These are phyloP conservation scores for Marchantia paleacea DNA, from an alignment of 225 moss, liverwort and hornwort genomes.

Conservation along the genomic window DNA sequence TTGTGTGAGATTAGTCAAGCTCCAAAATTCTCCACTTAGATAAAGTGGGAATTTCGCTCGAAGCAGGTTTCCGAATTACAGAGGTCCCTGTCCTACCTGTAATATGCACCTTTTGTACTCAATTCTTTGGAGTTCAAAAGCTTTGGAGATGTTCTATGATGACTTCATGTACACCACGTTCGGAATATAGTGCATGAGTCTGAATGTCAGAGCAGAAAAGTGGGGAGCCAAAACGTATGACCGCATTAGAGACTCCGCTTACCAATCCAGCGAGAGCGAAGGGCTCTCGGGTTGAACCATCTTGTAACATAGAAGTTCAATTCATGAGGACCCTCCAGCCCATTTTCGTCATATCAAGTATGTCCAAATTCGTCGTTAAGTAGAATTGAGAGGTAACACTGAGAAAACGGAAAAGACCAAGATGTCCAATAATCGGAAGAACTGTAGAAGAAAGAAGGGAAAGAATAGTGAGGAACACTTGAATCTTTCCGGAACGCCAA, in stretches of 20 bases:
- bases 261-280: neutral
- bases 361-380: neutral
- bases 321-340: neutral
- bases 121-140: too few relatives aligned
- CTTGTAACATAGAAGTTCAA: neutral
- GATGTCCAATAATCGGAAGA: neutral
- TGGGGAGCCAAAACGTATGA: too few relatives aligned
- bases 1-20: too few relatives aligned
- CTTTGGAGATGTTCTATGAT: too few relatives aligned
- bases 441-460: neutral
- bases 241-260: neutral
- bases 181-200: too few relatives aligned
- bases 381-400: neutral
- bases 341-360: neutral
- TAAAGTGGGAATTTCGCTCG: too few relatives aligned
- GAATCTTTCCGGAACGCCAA: neutral
- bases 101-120: too few relatives aligned
- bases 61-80: too few relatives aligned
- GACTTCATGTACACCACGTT: too few relatives aligned
- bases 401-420: neutral
- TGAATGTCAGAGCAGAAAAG: too few relatives aligned
- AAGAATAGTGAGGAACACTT: neutral
- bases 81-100: too few relatives aligned
- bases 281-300: neutral
- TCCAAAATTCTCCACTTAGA: too few relatives aligned